Evolutionary conservation across 768 basidiomycete genomes (phyloP).

Genomic region (Hericium erinaceus): DNA sequence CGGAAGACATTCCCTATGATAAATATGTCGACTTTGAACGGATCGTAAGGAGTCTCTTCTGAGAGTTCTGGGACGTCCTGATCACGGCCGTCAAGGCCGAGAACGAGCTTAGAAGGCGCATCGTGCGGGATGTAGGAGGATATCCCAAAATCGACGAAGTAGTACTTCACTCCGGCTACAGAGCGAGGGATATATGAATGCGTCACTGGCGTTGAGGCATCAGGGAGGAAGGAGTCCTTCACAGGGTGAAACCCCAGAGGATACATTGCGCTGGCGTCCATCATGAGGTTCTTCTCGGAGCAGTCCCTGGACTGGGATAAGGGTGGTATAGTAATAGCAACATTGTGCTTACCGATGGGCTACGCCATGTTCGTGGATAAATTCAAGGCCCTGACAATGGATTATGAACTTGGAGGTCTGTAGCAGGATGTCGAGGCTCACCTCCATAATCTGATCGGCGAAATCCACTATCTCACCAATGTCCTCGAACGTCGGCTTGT

Average conservation of each 20-base stretch:
- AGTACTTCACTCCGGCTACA: conserved; percentile 3
- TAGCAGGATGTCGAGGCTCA: conserved; percentile 4
- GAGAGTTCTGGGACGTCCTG: conserved; percentile 11
- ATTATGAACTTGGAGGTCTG: not conserved
- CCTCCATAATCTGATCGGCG: conserved; percentile 7
- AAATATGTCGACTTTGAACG: conserved; percentile 14
- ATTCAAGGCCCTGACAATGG: conserved; percentile 5
- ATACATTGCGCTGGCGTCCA: conserved; percentile 8
- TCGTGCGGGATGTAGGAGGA: conserved; percentile 2
- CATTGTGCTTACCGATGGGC: conserved; percentile 5
- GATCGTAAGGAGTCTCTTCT: conserved; percentile 4
- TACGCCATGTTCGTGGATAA: conserved; percentile 9
- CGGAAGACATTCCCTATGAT: conserved; percentile 3
- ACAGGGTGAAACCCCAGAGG: conserved; percentile 10
- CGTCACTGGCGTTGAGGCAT: not conserved
- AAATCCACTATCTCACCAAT: conserved; percentile 8
- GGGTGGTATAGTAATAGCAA: not conserved
- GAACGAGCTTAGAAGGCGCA: not conserved
- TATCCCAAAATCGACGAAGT: conserved; percentile 8
- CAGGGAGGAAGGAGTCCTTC: not conserved
- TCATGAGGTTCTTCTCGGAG: conserved; percentile 1
- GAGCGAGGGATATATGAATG: not conserved
- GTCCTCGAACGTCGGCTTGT: not conserved
- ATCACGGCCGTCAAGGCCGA: conserved; percentile 2
- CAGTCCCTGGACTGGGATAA: not conserved